Conservation (phyloP, 345 rosid species). For the Bruguiera sexangula region DNA sequence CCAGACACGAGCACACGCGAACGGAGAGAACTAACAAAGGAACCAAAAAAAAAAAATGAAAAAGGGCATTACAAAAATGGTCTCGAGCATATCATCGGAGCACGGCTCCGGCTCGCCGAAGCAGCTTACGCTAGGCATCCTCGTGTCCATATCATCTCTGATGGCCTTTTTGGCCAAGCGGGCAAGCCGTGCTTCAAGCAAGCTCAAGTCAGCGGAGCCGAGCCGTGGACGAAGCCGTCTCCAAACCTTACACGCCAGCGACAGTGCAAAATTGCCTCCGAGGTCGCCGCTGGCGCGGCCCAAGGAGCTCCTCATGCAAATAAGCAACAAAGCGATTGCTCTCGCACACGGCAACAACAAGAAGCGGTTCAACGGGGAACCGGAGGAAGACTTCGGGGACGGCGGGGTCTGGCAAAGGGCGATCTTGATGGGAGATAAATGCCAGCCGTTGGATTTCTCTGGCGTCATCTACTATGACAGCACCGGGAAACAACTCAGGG, state of each 20-base stretch:
- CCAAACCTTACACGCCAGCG: not conserved
- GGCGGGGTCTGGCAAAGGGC: constrained; percentile 86
- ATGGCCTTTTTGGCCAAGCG: constrained; percentile 57
- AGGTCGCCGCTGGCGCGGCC: constrained; percentile 30
- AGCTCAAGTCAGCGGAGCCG: constrained; percentile 26
- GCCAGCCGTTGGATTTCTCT: constrained; percentile 85
- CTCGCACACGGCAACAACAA: constrained; percentile 36
- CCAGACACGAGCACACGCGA: not conserved
- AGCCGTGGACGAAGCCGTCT: not conserved
- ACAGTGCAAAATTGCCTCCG: constrained; percentile 3
- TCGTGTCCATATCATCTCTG: constrained; percentile 39
- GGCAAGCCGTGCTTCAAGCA: constrained; percentile 44
- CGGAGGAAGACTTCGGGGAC: constrained; percentile 48
- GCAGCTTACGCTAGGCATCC: constrained; percentile 34
- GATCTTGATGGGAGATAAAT: constrained; percentile 90
- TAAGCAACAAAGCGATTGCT: constrained; percentile 33
- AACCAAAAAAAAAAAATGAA: not conserved
- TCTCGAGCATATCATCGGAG: constrained; percentile 17
- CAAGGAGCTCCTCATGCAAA: constrained; percentile 16
- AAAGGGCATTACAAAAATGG: constrained; percentile 9
- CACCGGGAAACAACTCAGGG: constrained; percentile 51
- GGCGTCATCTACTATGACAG: constrained; percentile 88
- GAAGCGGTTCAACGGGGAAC: constrained; percentile 12
- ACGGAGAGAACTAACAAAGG: not conserved
- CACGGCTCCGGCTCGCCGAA: constrained; percentile 29